Evolutionary conservation across 129 eudicot species (phyloP).

Genomic region (Logfia minima): DNA sequence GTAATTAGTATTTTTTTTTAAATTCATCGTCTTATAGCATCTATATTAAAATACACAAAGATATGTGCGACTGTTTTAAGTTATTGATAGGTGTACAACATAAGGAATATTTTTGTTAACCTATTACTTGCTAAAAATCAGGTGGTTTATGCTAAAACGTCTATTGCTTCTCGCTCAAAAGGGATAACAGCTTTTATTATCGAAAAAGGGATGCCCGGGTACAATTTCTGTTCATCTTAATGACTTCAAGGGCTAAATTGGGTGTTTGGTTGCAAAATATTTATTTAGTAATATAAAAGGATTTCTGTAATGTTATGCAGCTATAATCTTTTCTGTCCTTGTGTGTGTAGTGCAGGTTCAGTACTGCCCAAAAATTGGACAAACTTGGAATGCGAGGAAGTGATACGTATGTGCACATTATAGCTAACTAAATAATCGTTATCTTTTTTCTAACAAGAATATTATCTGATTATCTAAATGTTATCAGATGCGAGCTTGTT

Average conservation of each 20-base stretch:
- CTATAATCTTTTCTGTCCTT: not conserved
- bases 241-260: conserved; percentile 3
- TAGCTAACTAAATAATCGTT: conserved; percentile 1
- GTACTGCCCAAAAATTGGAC: conserved; percentile 96
- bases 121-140: conserved; percentile 22
- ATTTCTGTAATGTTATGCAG: not conserved
- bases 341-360: conserved; percentile 58
- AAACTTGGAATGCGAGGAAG: conserved; percentile 99
- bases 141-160: conserved; percentile 95
- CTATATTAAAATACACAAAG: not conserved
- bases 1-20: conserved; percentile 27
- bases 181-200: conserved; percentile 95
- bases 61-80: not conserved
- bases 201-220: conserved; percentile 99
- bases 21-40: not conserved
- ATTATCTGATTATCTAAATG: conserved; percentile 17
- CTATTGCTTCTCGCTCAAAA: conserved; percentile 66
- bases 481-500: conserved; percentile 94
- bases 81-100: not conserved
- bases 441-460: not conserved
- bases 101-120: not conserved
- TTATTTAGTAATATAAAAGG: not conserved
- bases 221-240: conserved; percentile 29
- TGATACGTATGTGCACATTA: conserved; percentile 69
- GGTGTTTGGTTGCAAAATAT: not conserved